Evolutionary conservation across 306 rosid species (phyloP).

Genomic region (Luffa aegyptiaca): DNA sequence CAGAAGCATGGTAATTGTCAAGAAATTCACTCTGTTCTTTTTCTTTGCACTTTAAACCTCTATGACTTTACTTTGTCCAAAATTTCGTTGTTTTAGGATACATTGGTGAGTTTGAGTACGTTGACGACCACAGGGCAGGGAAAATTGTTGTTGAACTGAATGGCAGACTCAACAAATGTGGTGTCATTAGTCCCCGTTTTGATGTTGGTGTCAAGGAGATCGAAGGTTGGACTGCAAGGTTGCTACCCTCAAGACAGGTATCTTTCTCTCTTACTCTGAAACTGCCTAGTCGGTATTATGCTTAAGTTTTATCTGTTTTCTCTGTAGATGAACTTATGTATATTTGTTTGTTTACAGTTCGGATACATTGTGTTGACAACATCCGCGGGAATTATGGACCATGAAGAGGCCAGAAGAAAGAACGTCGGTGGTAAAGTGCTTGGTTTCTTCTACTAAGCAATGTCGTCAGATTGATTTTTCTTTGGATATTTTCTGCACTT

Average conservation of each 20-base stretch:
- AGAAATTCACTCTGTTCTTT: not conserved
- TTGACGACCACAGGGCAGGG: slow-evolving; percentile 55
- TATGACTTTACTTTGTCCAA: not conserved
- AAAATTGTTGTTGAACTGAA: slow-evolving; percentile 58
- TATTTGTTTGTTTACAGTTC: slow-evolving; percentile 17
- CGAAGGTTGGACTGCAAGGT: slow-evolving; percentile 60
- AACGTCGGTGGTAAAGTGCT: slow-evolving; percentile 56
- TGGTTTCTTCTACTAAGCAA: slow-evolving; percentile 42
- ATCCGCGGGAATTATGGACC: slow-evolving; percentile 55
- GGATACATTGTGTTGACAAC: slow-evolving; percentile 48
- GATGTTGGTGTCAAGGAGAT: slow-evolving; percentile 55
- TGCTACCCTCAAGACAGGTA: slow-evolving; percentile 64
- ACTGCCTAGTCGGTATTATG: not conserved
- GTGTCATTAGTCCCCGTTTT: slow-evolving; percentile 63
- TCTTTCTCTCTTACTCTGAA: not conserved
- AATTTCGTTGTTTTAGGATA: slow-evolving; percentile 24
- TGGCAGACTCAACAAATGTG: slow-evolving; percentile 57
- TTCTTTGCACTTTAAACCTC: not conserved
- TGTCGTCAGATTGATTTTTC: not conserved
- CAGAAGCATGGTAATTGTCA: slow-evolving; percentile 40
- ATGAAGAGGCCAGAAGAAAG: slow-evolving; percentile 51
- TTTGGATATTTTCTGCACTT: not conserved
- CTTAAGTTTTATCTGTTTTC: not conserved
- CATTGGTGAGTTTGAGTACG: slow-evolving; percentile 56
- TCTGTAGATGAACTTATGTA: too few relatives aligned